These are phyloP conservation scores for Acanthamoeba lenticulata DNA, from an alignment of 208 protist species.

Conservation along the genomic window DNA sequence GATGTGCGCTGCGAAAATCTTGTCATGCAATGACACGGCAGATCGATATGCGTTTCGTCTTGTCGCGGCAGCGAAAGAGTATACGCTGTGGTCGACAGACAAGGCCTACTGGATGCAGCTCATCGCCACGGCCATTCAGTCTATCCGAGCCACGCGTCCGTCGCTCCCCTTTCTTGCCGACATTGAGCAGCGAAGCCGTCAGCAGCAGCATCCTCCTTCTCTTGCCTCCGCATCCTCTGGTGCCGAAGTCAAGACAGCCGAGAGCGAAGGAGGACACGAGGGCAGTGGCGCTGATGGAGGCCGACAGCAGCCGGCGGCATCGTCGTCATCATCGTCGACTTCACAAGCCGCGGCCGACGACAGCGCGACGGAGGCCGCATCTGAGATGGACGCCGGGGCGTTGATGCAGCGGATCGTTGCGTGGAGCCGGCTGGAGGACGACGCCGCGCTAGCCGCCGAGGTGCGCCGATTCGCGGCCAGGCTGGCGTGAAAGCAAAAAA, in stretches of 20 bases:
- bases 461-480: background rate
- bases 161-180: slow-evolving; percentile 40
- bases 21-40: background rate
- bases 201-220: background rate
- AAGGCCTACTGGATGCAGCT: slow-evolving; percentile 68
- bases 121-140: slow-evolving; percentile 32
- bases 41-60: slow-evolving; percentile 59
- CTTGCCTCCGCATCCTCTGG: background rate
- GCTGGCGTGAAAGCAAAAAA: no score
- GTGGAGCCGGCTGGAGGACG: slow-evolving; percentile 57
- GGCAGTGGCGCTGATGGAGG: background rate
- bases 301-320: no score
- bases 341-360: no score
- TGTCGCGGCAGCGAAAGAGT: slow-evolving; percentile 45
- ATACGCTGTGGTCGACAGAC: slow-evolving; percentile 52
- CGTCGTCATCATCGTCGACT: background rate
- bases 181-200: background rate
- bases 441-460: background rate
- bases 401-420: slow-evolving; percentile 11
- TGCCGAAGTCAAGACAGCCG: background rate
- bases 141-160: background rate
- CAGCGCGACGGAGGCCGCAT: no score
- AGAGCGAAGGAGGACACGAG: background rate
- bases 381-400: background rate
- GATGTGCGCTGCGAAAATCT: background rate